These are phyloP conservation scores for Trametes sp. DNA, from an alignment of 1,284 basidiomycete genomes.

Conservation along the genomic window DNA sequence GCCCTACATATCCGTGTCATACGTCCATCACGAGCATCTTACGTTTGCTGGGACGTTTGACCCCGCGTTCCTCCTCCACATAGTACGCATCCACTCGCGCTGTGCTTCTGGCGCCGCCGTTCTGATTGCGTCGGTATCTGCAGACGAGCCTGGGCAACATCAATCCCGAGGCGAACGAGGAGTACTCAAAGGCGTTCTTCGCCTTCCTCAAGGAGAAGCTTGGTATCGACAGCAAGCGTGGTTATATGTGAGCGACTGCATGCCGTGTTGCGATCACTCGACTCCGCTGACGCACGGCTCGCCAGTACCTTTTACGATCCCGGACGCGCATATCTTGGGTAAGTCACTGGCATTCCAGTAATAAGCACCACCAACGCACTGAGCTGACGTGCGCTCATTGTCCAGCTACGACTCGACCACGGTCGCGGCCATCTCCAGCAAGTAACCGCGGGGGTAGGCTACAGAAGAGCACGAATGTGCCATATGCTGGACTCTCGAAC, in stretches of 20 bases:
- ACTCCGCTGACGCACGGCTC: background rate
- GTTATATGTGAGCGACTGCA: conserved; percentile 56
- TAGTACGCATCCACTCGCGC: conserved; percentile 49
- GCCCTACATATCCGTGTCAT: conserved; percentile 56
- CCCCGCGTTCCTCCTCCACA: conserved; percentile 62
- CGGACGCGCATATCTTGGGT: conserved; percentile 64
- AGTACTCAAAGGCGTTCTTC: conserved; percentile 63
- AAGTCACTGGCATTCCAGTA: conserved; percentile 34
- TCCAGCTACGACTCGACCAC: conserved; percentile 4
- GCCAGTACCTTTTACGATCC: conserved; percentile 64
- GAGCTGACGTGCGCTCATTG: background rate
- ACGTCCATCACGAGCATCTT: conserved; percentile 63
- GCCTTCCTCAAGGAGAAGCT: conserved; percentile 61
- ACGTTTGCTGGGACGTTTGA: conserved; percentile 68
- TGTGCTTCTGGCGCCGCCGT: background rate
- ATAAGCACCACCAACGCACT: background rate
- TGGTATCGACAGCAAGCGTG: conserved; percentile 56
- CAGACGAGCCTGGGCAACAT: conserved; percentile 67
- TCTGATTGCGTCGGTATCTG: background rate
- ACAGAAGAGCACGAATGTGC: background rate
- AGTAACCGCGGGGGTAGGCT: background rate
- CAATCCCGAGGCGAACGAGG: conserved; percentile 53
- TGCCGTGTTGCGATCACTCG: background rate
- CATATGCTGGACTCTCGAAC: background rate
- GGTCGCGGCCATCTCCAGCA: conserved; percentile 1